phyloP scores from a whole-genome alignment of 2,329 filamentous ascomycete species.

The Cytospora leucostoma region DNA sequence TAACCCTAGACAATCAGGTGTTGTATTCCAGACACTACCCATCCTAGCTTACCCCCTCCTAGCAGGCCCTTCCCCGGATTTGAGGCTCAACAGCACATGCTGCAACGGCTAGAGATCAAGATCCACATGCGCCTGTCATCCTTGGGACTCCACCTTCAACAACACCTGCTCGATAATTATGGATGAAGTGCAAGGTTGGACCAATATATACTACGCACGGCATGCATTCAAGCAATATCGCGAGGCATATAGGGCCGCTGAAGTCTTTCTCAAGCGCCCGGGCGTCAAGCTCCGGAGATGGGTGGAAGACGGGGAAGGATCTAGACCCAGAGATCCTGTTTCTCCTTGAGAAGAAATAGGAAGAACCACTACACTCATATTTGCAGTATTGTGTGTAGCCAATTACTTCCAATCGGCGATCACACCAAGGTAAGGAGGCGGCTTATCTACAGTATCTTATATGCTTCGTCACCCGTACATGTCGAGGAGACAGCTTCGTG shows the following conservation, averaged over 20 bases:
- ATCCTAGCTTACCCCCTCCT: not conserved
- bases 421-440: not conserved
- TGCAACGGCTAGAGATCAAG: not conserved
- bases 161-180: not conserved
- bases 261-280: not conserved
- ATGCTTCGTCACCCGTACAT: not conserved
- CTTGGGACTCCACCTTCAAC: not conserved
- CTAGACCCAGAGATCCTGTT: too few relatives aligned
- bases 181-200: not conserved
- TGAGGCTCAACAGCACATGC: not conserved
- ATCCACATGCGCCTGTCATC: not conserved
- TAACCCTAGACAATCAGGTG: too few relatives aligned
- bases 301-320: not conserved
- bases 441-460: not conserved
- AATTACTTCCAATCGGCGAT: not conserved
- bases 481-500: not conserved
- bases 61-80: not conserved
- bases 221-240: not conserved
- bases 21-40: not conserved
- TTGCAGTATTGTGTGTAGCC: not conserved
- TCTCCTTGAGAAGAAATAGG: too few relatives aligned
- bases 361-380: not conserved
- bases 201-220: not conserved
- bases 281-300: not conserved
- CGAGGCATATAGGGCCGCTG: not conserved